These are phyloP conservation scores for Saccharomyces hybrid DNA, from an alignment of 1,139 yeast genomes.

Conservation along the genomic window DNA sequence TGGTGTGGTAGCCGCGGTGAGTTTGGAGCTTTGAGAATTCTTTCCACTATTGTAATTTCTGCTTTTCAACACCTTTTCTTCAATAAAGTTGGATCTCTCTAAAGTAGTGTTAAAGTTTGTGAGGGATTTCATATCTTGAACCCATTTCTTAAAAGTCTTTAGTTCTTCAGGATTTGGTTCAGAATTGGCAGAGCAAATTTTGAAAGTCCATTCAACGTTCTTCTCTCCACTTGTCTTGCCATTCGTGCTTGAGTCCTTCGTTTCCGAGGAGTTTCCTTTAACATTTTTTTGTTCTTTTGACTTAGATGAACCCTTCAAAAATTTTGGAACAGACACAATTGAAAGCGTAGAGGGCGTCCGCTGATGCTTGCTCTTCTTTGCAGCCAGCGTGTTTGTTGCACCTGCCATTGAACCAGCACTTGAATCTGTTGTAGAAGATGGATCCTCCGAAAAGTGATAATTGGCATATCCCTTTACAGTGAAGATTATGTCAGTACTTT, in stretches of 20 bases:
- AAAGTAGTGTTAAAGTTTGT: constrained; percentile 6
- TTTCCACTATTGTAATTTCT: background rate
- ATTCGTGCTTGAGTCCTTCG: background rate
- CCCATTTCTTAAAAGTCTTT: constrained; percentile 9
- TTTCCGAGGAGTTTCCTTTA: background rate
- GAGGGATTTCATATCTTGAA: constrained; percentile 14
- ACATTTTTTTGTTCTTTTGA: background rate
- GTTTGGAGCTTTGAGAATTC: background rate
- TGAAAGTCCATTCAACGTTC: background rate
- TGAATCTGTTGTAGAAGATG: background rate
- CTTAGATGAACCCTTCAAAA: background rate
- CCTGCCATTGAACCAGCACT: background rate
- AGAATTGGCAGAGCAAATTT: background rate
- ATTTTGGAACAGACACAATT: constrained; percentile 1
- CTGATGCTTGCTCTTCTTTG: background rate
- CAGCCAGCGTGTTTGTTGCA: background rate
- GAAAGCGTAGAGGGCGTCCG: background rate
- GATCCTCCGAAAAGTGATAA: background rate
- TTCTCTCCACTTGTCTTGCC: background rate
- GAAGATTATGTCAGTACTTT: background rate
- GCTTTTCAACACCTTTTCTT: background rate
- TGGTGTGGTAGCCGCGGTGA: background rate
- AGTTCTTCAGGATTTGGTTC: constrained; percentile 5
- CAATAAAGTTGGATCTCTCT: constrained; percentile 7
- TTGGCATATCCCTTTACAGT: background rate